Conservation (phyloP, 306 rosid genomes). For the Pachyrhizus erosus region DNA sequence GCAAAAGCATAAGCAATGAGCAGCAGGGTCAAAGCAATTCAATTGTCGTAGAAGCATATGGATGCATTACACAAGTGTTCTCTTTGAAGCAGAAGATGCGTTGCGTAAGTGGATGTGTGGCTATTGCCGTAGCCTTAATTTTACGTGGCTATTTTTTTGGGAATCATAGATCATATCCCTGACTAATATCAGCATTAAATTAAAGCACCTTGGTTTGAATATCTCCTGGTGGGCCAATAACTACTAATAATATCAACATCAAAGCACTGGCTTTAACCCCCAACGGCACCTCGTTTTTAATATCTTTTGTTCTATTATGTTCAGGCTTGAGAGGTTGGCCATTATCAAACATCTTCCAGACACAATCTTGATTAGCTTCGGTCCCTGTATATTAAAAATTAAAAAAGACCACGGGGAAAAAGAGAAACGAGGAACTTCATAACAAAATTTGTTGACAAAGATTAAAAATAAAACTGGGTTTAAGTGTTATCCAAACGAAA, state of each 20-base stretch:
- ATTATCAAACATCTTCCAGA: not conserved
- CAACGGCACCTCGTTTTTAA: not conserved
- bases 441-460: too few species aligned
- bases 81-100: not conserved
- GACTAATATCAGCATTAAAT: not conserved
- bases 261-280: not conserved
- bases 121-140: not conserved
- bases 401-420: not conserved
- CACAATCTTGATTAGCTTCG: not conserved
- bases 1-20: not conserved
- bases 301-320: not conserved
- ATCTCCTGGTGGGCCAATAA: constrained; percentile 1
- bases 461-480: too few species aligned
- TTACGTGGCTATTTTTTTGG: not conserved
- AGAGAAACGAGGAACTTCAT: not conserved
- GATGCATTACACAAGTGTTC: not conserved
- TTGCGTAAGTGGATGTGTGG: not conserved
- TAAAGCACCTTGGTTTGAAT: not conserved
- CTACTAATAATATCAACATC: not conserved
- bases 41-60: not conserved
- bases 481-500: too few species aligned
- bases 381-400: not conserved
- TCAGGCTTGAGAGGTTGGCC: not conserved
- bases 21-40: not conserved
- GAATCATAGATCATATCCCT: not conserved